Evolutionary conservation across 495 filamentous ascomycete species (phyloP).

Genomic region (Clohesyomyces aquaticus): DNA sequence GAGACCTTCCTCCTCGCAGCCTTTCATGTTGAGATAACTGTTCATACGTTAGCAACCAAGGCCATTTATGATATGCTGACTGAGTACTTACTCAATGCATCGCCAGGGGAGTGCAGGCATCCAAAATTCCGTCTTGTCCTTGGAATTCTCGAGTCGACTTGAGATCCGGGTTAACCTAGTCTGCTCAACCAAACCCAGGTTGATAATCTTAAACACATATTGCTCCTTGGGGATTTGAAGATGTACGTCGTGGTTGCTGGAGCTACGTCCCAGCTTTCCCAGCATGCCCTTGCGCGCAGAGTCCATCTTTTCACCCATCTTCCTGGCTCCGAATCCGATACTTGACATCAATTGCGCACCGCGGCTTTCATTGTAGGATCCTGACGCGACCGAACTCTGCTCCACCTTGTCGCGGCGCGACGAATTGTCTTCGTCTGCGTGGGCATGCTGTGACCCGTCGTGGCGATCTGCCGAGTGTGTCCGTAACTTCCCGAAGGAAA

Average conservation of each 20-base stretch:
- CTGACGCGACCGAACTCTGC: constrained; percentile 55
- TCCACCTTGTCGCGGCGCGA: constrained; percentile 56
- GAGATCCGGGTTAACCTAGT: constrained; percentile 85
- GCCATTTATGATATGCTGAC: neutral
- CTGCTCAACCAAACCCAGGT: constrained; percentile 78
- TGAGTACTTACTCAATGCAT: constrained; percentile 73
- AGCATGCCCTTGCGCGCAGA: constrained; percentile 79
- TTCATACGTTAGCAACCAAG: constrained; percentile 19
- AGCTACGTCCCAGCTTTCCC: constrained; percentile 72
- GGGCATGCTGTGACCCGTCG: constrained; percentile 30
- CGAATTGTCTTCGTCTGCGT: constrained; percentile 46
- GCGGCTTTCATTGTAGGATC: constrained; percentile 65
- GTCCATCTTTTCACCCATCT: constrained; percentile 70
- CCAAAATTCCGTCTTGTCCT: constrained; percentile 96
- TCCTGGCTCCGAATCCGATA: constrained; percentile 62
- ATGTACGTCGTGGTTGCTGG: constrained; percentile 70
- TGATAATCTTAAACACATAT: constrained; percentile 78
- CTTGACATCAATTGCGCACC: constrained; percentile 55
- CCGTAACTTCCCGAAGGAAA: constrained; percentile 60
- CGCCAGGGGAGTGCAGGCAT: constrained; percentile 92
- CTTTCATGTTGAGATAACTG: constrained; percentile 86
- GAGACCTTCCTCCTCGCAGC: constrained; percentile 85
- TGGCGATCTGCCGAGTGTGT: constrained; percentile 68
- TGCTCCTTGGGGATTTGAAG: constrained; percentile 68
- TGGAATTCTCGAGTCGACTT: constrained; percentile 76